Base-by-base conservation (phyloP, 805 yeast genomes). In the Kluyveromyces siamensis region DNA sequence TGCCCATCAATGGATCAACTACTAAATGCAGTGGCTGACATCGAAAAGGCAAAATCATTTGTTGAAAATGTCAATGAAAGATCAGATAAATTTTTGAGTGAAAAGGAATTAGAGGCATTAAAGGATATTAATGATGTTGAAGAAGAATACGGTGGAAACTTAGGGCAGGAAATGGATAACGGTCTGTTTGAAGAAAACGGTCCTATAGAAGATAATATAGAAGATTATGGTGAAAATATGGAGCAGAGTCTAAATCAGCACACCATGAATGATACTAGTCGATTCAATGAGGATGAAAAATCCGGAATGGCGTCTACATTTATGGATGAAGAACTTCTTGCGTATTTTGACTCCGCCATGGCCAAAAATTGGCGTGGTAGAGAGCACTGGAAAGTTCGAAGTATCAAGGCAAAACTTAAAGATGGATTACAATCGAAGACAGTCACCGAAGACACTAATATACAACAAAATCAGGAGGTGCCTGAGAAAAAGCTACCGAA, bases 381-480 rank as follows among this genome's bases (percentile, higher is more conserved):
- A 13, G 91, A 87, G 54, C 95, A 87, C 66, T 91, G 97, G 97
- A 85, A 84, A 65, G 84, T 91, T 10, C 70, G 76, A 40, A 76
- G 79, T 13, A 43, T 43, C 16, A 43, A 33, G 27, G 27, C 21
- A 17, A 33, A 43, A 33, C 64, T 83, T 44, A 83, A 79, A 57
- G 72, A 73, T 54, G 53, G 46, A 41, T 25, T 41, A 48, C 41
- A 41, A 8, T 27, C 40, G 16, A 48, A 54, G 37, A 30, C 38
- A 14, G 17, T 47, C n/a, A 16, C 43, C 10, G 38, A 44, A 40
- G 45, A 43, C 10, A 16, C 30, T 25, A 37, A 48, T 41, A 48
- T 49, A 36, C 44, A 18, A 11, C 40, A 44, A 16, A 46, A 41
- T 21, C 44, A 44, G 38, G 33, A 48, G 40, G 37, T 50, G 55